These are phyloP conservation scores for Drechslerella dactyloides DNA, from an alignment of 2,329 filamentous ascomycete species.

Conservation along the genomic window DNA sequence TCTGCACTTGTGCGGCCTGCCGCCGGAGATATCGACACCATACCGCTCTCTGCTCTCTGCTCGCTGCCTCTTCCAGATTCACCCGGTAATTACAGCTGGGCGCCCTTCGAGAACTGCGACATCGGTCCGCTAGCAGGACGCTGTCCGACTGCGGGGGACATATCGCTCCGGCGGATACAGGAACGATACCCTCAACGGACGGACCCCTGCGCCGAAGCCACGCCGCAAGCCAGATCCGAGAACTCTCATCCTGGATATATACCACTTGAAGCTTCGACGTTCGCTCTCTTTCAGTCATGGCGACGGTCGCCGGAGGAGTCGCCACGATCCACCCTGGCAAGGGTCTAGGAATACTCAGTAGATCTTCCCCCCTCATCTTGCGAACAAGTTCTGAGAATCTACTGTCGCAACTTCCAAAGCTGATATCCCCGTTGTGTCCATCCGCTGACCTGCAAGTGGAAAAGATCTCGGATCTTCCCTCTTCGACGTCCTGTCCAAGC, in stretches of 20 bases:
- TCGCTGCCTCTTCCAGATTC: slow-evolving; percentile 4
- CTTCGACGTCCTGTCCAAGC: slow-evolving; percentile 82
- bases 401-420: not conserved
- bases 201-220: not conserved
- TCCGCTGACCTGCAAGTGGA: slow-evolving; percentile 20
- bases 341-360: slow-evolving; percentile 69
- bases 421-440: slow-evolving; percentile 6
- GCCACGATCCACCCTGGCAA: slow-evolving; percentile 72
- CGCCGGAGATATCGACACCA: not conserved
- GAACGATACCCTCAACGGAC: not conserved
- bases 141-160: not conserved
- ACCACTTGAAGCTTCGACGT: not conserved
- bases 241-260: no score
- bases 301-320: slow-evolving; percentile 51
- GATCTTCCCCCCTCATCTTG: slow-evolving; percentile 47
- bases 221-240: not conserved
- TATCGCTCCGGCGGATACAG: not conserved
- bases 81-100: not conserved
- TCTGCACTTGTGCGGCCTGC: no score
- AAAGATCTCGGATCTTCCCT: slow-evolving; percentile 87
- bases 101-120: not conserved
- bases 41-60: not conserved
- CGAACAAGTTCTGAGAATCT: not conserved
- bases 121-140: not conserved
- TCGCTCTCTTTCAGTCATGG: slow-evolving; percentile 43